Evolutionary conservation across 2,329 filamentous ascomycete species (phyloP).

Genomic region (Meredithiella fracta): DNA sequence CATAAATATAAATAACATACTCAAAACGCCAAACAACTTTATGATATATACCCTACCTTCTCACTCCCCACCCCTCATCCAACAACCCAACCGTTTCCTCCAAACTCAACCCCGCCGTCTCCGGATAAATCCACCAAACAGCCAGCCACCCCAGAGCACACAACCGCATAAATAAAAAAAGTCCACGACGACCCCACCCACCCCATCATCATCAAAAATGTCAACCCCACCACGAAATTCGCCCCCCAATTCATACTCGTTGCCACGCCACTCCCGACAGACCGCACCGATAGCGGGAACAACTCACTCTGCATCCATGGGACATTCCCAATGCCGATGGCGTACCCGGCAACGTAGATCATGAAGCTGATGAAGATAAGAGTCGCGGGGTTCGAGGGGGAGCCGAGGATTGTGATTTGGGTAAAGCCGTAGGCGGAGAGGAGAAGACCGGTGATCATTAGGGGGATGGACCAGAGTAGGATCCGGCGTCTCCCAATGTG

Average conservation of each 20-base stretch:
- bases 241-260: constrained; percentile 76
- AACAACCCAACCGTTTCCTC: constrained; percentile 65
- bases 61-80: constrained; percentile 56
- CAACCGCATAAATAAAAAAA: constrained; percentile 59
- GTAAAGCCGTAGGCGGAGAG: constrained; percentile 58
- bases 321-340: constrained; percentile 75
- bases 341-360: constrained; percentile 72
- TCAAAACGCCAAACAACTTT: too few species aligned
- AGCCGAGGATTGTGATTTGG: constrained; percentile 34
- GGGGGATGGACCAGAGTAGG: constrained; percentile 64
- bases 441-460: constrained; percentile 62
- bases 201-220: constrained; percentile 79
- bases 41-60: background rate
- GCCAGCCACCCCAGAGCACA: constrained; percentile 56
- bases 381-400: constrained; percentile 24
- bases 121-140: constrained; percentile 65
- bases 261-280: constrained; percentile 53
- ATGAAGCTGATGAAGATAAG: constrained; percentile 61
- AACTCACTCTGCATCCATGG: constrained; percentile 95
- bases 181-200: constrained; percentile 55
- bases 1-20: constrained; percentile 5
- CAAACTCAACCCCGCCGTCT: constrained; percentile 65
- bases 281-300: constrained; percentile 61
- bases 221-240: constrained; percentile 74
- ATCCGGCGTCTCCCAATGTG: constrained; percentile 63